phyloP scores from a whole-genome alignment of 495 filamentous ascomycete species.

The Aspergillus kassunensis region DNA sequence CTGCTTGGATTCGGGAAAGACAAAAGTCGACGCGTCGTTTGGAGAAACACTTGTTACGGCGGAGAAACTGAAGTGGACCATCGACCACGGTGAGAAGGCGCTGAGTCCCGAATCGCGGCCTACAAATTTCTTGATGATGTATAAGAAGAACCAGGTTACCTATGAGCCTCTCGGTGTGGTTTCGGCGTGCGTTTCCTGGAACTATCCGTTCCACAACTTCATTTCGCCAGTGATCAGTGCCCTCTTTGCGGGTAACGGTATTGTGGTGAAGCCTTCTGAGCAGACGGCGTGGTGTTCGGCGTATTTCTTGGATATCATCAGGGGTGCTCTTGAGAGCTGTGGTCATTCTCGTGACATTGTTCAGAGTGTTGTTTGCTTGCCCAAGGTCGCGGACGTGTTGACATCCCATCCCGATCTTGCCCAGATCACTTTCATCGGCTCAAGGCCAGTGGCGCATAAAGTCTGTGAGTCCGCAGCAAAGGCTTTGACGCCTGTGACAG shows the following conservation, averaged over 20 bases:
- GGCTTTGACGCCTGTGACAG: conserved; percentile 72
- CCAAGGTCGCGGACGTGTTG: conserved; percentile 72
- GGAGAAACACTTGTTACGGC: conserved; percentile 91
- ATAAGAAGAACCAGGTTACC: conserved; percentile 86
- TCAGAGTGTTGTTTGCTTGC: conserved; percentile 84
- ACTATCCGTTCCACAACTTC: conserved; percentile 94
- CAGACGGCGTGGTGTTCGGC: conserved; percentile 84
- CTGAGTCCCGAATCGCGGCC: conserved; percentile 68
- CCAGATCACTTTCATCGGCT: conserved; percentile 98
- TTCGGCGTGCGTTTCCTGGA: conserved; percentile 92
- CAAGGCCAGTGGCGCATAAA: conserved; percentile 76
- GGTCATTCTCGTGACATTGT: conserved; percentile 80
- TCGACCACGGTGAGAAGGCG: conserved; percentile 84
- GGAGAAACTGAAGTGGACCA: conserved; percentile 93
- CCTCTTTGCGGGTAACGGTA: conserved; percentile 87
- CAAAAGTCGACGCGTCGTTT: conserved; percentile 85
- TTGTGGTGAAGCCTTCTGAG: conserved; percentile 90
- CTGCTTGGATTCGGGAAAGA: conserved; percentile 96
- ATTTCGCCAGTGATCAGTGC: conserved; percentile 86
- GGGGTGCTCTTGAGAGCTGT: conserved; percentile 74
- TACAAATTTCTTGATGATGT: conserved; percentile 85
- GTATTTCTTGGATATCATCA: conserved; percentile 75
- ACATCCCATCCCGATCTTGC: conserved; percentile 79
- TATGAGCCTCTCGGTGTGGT: conserved; percentile 95
- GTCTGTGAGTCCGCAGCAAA: conserved; percentile 85